phyloP scores from a whole-genome alignment of 2,329 filamentous ascomycete genomes.

The Aureobasidium pullulans region DNA sequence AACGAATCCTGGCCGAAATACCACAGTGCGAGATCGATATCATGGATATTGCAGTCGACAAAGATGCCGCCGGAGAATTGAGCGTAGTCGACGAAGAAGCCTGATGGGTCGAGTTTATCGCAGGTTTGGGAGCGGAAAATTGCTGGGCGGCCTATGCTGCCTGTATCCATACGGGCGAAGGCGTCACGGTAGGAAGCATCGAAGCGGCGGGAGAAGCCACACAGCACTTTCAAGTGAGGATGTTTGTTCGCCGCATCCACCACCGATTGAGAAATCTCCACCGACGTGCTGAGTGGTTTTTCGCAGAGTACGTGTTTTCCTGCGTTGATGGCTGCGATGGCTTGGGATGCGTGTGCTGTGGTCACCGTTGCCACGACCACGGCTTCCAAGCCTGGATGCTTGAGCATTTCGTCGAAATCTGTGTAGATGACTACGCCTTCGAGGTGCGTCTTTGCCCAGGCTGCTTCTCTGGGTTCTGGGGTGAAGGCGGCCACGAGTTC shows the following conservation, averaged over 20 bases:
- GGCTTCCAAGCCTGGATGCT: slow-evolving; percentile 47
- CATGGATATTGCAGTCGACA: slow-evolving; percentile 64
- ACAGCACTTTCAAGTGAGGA: slow-evolving; percentile 58
- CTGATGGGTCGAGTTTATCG: slow-evolving; percentile 57
- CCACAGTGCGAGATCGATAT: slow-evolving; percentile 60
- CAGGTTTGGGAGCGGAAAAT: slow-evolving; percentile 60
- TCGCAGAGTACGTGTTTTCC: slow-evolving; percentile 53
- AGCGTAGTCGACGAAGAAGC: slow-evolving; percentile 63
- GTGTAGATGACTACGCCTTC: slow-evolving; percentile 47
- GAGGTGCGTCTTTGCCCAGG: slow-evolving; percentile 45
- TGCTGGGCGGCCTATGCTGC: slow-evolving; percentile 52
- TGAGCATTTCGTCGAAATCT: slow-evolving; percentile 51
- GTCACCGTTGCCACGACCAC: slow-evolving; percentile 50
- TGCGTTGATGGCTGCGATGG: slow-evolving; percentile 48
- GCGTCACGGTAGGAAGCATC: slow-evolving; percentile 59
- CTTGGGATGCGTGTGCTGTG: slow-evolving; percentile 50
- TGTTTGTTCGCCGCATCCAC: slow-evolving; percentile 49
- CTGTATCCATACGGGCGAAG: slow-evolving; percentile 43
- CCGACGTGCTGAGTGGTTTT: slow-evolving; percentile 52
- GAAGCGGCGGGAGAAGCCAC: slow-evolving; percentile 60
- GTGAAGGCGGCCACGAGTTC: slow-evolving; percentile 43
- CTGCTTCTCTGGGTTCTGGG: slow-evolving; percentile 34
- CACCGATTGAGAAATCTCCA: slow-evolving; percentile 54
- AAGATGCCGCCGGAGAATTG: slow-evolving; percentile 61
- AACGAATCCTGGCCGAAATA: slow-evolving; percentile 50